Conservation (phyloP, 2,329 filamentous ascomycete species). For the Pseudonectria foliicola region DNA sequence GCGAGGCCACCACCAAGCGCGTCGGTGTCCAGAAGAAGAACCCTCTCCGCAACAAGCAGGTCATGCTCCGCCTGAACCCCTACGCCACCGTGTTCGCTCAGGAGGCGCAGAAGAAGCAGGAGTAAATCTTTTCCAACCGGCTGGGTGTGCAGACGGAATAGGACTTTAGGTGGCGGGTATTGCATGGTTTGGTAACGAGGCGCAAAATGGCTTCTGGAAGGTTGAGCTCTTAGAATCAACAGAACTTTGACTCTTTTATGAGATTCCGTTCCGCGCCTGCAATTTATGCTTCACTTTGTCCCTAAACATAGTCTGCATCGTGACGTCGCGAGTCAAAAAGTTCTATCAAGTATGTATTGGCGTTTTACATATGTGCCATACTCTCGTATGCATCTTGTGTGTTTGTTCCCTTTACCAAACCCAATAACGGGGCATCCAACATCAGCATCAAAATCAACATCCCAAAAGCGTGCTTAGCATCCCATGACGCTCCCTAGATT, state of each 20-base stretch:
- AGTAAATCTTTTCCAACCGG: conserved; percentile 25
- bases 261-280: conserved; percentile 16
- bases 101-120: conserved; percentile 41
- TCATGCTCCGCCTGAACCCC: conserved; percentile 96
- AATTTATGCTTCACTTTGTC: neutral
- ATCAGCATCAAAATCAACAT: no score
- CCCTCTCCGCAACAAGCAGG: conserved; percentile 97
- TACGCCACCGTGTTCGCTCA: conserved; percentile 89
- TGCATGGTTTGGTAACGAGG: conserved; percentile 31
- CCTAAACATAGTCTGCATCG: neutral
- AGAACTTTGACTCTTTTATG: conserved; percentile 27
- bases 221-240: conserved; percentile 29
- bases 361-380: no score
- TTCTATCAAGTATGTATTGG: neutral
- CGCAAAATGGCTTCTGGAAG: conserved; percentile 31
- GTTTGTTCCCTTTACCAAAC: neutral
- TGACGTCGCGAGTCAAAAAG: neutral
- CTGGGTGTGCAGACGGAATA: conserved; percentile 33
- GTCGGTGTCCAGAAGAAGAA: conserved; percentile 98
- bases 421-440: no score
- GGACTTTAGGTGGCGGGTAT: conserved; percentile 20
- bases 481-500: conserved; percentile 26
- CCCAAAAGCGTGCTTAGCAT: conserved; percentile 14
- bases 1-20: conserved; percentile 84
- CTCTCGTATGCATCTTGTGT: conserved; percentile 7